Evolutionary conservation across 2,329 filamentous ascomycete genomes (phyloP).

Genomic region (Cadophora malorum): DNA sequence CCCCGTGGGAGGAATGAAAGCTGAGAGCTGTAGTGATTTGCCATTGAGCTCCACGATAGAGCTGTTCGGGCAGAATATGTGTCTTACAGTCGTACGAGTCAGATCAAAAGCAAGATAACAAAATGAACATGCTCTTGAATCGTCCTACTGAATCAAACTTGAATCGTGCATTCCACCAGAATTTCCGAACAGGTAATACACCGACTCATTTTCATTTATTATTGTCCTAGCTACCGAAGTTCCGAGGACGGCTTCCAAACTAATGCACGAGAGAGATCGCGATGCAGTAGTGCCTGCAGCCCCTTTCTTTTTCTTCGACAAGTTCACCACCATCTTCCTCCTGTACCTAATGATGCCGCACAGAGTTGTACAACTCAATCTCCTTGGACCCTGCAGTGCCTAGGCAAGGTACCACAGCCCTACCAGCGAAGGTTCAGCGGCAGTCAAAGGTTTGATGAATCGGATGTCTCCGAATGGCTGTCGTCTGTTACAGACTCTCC

Average conservation of each 20-base stretch:
- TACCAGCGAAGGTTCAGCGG: not conserved
- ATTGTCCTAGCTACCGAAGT: not conserved
- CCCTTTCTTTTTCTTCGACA: not conserved
- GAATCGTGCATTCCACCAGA: not conserved
- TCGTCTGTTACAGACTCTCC: too few relatives aligned
- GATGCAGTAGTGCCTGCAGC: constrained; percentile 12
- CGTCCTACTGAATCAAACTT: not conserved
- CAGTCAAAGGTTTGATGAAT: not conserved
- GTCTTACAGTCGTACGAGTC: too few relatives aligned
- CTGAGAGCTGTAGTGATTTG: too few relatives aligned
- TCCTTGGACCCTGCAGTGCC: not conserved
- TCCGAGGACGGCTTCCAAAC: constrained; percentile 2
- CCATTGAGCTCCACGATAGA: too few relatives aligned
- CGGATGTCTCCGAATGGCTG: constrained; percentile 10
- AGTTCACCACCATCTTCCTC: not conserved
- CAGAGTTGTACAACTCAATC: too few relatives aligned
- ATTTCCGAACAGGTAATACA: not conserved
- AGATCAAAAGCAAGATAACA: not conserved
- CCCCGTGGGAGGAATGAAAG: too few relatives aligned
- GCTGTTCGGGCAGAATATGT: too few relatives aligned
- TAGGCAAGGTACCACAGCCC: not conserved
- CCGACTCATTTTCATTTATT: not conserved
- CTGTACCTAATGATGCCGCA: not conserved
- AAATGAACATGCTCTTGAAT: not conserved
- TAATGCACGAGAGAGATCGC: constrained; percentile 13